Evolutionary conservation across 2,329 filamentous ascomycete species (phyloP), one percentile per base, ranked within the genome.

Genomic region (Colletotrichum noveboracense): DNA sequence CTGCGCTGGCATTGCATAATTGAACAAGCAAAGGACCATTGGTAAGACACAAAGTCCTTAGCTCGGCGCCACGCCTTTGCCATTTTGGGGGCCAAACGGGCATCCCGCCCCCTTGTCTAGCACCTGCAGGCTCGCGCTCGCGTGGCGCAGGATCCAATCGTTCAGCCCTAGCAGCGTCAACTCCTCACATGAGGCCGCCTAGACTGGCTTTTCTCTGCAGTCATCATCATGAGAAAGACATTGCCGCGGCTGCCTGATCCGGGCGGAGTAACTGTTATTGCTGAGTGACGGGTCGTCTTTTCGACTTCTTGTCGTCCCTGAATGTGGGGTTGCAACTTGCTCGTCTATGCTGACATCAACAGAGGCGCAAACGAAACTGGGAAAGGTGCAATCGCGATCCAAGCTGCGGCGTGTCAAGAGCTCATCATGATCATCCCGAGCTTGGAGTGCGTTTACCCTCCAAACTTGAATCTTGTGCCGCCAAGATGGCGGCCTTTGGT

Each of bases 401-500:
- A 52, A 3, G 3, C 6, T 21, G 1, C 14, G 16, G 16, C 66
- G 55, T 12, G 32, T n/a, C 3, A 7, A 3, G 13, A 24, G 28
- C 10, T 43, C 68, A 24, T n/a, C 9, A 77, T 77, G 76, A 67
- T 76, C 24, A 56, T 67, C 9, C 70, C 75, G 5, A 72, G n/a
- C n/a, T 52, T 77, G 38, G 76, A 77, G 8, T 21, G 74, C 16
- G 76, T 77, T 12, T 77, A 77, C 7, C 76, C 76, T n/a, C 18
- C 48, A 6, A 52, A 52, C 4, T 16, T 43, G 52, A 61, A 38
- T n/a, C 21, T 61, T 8, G 30, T 52, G 21, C 74, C 66, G 32
- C 74, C 74, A 8, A 34, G 56, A 65, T 77, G 73, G 74, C 66
- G 66, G 7, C 70, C 69, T 1, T 12, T 62, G 1, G 34, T 76